Evolutionary conservation across 768 basidiomycete species (phyloP).

Genomic region (Lactarius akahatsu): DNA sequence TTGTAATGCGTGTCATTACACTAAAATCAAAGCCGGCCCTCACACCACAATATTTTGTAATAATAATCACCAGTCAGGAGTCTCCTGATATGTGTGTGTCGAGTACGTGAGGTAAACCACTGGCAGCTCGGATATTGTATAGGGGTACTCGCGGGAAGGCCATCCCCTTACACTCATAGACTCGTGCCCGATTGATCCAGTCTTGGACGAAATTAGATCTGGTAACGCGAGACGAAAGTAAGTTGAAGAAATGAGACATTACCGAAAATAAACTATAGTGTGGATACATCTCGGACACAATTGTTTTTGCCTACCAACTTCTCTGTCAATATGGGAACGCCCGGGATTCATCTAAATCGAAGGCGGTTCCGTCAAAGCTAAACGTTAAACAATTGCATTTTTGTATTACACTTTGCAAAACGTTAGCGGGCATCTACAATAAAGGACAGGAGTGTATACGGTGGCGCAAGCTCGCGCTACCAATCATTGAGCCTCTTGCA

Average conservation of each 20-base stretch:
- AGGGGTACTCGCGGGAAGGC: too few species aligned
- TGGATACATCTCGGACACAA: too few species aligned
- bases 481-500: constrained; percentile 70
- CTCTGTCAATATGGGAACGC: too few species aligned
- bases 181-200: not conserved
- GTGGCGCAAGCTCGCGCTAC: constrained; percentile 39
- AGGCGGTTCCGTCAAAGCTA: too few species aligned
- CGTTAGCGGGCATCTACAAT: not conserved
- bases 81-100: not conserved
- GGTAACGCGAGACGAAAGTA: not conserved
- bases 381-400: not conserved
- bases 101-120: too few species aligned
- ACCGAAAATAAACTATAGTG: too few species aligned
- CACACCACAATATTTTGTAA: constrained; percentile 21
- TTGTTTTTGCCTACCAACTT: too few species aligned
- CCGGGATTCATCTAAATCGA: too few species aligned
- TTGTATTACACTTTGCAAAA: not conserved
- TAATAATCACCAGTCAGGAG: constrained; percentile 1
- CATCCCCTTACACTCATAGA: too few species aligned
- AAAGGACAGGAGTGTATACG: not conserved
- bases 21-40: constrained; percentile 3
- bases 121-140: too few species aligned
- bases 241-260: too few species aligned
- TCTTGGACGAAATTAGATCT: not conserved
- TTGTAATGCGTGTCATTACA: constrained; percentile 9